Percentiles rank a stretch among this genome's conserved stretches.
phyloP scores from a whole-genome alignment of 257 asterid genomes.

The Ophiorrhiza pumila region DNA sequence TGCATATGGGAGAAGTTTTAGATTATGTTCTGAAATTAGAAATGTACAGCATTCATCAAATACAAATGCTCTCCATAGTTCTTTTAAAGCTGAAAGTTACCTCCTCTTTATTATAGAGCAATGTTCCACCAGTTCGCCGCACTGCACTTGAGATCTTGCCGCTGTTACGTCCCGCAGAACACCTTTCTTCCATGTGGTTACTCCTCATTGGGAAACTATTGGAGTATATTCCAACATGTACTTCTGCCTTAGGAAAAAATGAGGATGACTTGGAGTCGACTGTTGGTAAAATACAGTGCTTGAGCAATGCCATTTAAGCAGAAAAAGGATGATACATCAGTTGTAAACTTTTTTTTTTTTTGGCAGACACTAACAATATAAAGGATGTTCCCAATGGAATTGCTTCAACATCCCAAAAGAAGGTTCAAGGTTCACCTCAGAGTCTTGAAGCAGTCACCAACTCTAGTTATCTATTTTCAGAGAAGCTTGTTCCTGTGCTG shows the following conservation, averaged over 20 bases:
- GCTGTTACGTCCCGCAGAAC: conserved; percentile 61
- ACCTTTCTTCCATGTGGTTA: conserved; percentile 84
- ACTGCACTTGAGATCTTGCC: conserved; percentile 76
- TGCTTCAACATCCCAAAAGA: conserved; percentile 36
- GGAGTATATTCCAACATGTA: conserved; percentile 76
- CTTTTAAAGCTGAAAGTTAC: neutral
- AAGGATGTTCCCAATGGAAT: conserved; percentile 35
- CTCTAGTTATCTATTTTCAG: conserved; percentile 60
- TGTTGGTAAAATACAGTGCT: conserved; percentile 23
- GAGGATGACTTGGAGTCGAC: conserved; percentile 37
- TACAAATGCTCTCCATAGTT: neutral
- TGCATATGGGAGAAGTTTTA: neutral
- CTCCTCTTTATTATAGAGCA: conserved; percentile 47
- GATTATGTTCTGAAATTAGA: neutral
- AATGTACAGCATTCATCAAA: neutral
- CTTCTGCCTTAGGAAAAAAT: conserved; percentile 44
- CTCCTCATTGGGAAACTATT: conserved; percentile 56
- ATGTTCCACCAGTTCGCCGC: conserved; percentile 82
- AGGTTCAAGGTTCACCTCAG: conserved; percentile 36
- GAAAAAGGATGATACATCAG: neutral
- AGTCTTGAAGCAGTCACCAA: conserved; percentile 30
- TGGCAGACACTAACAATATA: conserved; percentile 23
- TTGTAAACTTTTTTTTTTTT: neutral
- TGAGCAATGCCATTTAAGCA: conserved; percentile 4
- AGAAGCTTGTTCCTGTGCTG: conserved; percentile 75